phyloP scores from a whole-genome alignment of 2,329 filamentous ascomycete genomes.

The Colletotrichum lini region DNA sequence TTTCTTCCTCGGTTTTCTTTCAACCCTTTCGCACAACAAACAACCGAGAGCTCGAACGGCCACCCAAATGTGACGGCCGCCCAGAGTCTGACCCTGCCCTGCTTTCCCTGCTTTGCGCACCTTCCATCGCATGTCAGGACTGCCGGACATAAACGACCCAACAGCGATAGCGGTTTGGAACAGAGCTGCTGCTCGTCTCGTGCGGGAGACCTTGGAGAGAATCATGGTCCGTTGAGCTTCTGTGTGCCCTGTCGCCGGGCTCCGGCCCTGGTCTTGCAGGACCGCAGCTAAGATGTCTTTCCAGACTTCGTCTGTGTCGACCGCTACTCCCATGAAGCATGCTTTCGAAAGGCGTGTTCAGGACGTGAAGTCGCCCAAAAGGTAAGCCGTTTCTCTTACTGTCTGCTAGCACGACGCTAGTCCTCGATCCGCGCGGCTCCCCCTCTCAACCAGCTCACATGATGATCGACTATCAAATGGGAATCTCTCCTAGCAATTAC shows the following conservation, averaged over 20 bases:
- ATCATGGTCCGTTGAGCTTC: slow-evolving; percentile 43
- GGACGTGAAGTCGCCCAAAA: slow-evolving; percentile 89
- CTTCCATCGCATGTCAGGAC: slow-evolving; percentile 46
- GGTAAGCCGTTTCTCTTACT: slow-evolving; percentile 70
- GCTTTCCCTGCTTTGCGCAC: slow-evolving; percentile 40
- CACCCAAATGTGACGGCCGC: slow-evolving; percentile 39
- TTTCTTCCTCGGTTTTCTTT: slow-evolving; percentile 34
- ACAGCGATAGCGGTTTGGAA: slow-evolving; percentile 43
- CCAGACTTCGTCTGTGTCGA: slow-evolving; percentile 80
- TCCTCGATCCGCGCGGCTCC: slow-evolving; percentile 36
- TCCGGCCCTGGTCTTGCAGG: slow-evolving; percentile 12
- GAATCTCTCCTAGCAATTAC: slow-evolving; percentile 99
- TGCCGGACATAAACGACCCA: slow-evolving; percentile 43
- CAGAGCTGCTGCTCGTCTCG: slow-evolving; percentile 42
- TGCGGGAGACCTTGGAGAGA: slow-evolving; percentile 44
- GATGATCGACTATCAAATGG: slow-evolving; percentile 96
- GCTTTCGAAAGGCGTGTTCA: slow-evolving; percentile 86
- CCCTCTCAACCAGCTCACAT: slow-evolving; percentile 54
- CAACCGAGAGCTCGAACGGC: slow-evolving; percentile 29
- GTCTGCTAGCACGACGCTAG: slow-evolving; percentile 33
- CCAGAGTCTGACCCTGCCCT: slow-evolving; percentile 20
- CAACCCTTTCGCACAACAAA: slow-evolving; percentile 22
- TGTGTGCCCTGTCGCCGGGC: slow-evolving; percentile 11
- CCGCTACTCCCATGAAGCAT: slow-evolving; percentile 78
- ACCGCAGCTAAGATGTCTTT: slow-evolving; percentile 41